Evolutionary conservation across 108 stramenopile genomes (phyloP).

Genomic region (Nitzschia sp.): DNA sequence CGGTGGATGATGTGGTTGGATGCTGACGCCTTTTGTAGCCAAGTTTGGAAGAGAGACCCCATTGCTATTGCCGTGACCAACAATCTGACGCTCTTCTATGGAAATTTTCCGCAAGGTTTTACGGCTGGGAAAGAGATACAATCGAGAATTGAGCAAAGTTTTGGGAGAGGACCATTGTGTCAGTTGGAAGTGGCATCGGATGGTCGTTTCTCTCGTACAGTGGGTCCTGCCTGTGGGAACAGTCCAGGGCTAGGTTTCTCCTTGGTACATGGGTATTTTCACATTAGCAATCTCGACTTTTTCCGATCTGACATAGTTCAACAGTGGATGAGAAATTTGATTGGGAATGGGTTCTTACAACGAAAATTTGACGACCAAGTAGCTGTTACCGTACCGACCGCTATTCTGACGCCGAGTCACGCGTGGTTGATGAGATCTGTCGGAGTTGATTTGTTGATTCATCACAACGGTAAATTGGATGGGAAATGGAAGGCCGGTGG

Average conservation of each 20-base stretch:
- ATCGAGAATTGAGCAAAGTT: conserved; percentile 24
- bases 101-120: conserved; percentile 36
- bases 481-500: conserved; percentile 29
- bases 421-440: conserved; percentile 28
- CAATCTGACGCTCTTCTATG: conserved; percentile 40
- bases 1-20: conserved; percentile 62
- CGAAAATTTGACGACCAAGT: conserved; percentile 51
- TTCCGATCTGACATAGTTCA: conserved; percentile 25
- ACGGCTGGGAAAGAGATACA: conserved; percentile 10
- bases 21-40: conserved; percentile 48
- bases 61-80: conserved; percentile 42
- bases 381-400: conserved; percentile 49
- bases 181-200: conserved; percentile 5
- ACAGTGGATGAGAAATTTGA: conserved; percentile 35
- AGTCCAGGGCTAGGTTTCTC: neutral
- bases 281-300: conserved; percentile 54
- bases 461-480: conserved; percentile 44
- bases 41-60: conserved; percentile 46
- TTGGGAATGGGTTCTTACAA: conserved; percentile 40
- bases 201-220: conserved; percentile 6
- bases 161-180: conserved; percentile 30
- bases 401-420: conserved; percentile 37
- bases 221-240: neutral
- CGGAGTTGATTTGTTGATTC: conserved; percentile 33
- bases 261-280: conserved; percentile 48